A percentile compares a stretch with the other conserved stretches of the same genome.
phyloP scores from a whole-genome alignment of 163 green algal genomes.

The Chlamydomonas reinhardtii region DNA sequence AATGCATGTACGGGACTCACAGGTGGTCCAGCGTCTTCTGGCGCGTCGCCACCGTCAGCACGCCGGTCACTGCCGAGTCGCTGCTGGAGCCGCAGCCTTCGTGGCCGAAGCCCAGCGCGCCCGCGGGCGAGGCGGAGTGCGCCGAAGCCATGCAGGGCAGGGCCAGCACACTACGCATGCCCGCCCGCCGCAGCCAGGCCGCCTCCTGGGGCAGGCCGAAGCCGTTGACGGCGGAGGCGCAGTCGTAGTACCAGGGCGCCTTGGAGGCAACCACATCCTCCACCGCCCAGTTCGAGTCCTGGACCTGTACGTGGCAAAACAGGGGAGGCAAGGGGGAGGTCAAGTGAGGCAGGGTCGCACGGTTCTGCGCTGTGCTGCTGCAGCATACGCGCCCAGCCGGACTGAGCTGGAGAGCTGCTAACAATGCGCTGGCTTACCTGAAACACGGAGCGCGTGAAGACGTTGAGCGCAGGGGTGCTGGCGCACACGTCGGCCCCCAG shows the following conservation, averaged over 20 bases:
- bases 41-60: constrained; percentile 19
- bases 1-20: constrained; percentile 4
- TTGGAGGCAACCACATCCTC: constrained; percentile 33
- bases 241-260: constrained; percentile 50
- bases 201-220: constrained; percentile 45
- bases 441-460: constrained; percentile 47
- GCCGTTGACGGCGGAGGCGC: constrained; percentile 30
- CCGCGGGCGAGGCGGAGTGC: too few relatives aligned
- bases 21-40: constrained; percentile 46
- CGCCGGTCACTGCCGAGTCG: constrained; percentile 17
- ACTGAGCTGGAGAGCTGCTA: too few relatives aligned
- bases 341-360: neutral
- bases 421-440: neutral
- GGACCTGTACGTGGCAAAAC: constrained; percentile 1
- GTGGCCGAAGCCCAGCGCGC: too few relatives aligned
- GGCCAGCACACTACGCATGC: constrained; percentile 45
- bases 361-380: too few relatives aligned
- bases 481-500: too few relatives aligned
- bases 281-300: constrained; percentile 42
- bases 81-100: neutral
- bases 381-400: too few relatives aligned
- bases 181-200: constrained; percentile 34
- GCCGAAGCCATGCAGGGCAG: constrained; percentile 32
- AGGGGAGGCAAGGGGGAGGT: neutral
- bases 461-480: constrained; percentile 3